Conservation (phyloP, 83 land plant species). For the Diphasiastrum complanatum region DNA sequence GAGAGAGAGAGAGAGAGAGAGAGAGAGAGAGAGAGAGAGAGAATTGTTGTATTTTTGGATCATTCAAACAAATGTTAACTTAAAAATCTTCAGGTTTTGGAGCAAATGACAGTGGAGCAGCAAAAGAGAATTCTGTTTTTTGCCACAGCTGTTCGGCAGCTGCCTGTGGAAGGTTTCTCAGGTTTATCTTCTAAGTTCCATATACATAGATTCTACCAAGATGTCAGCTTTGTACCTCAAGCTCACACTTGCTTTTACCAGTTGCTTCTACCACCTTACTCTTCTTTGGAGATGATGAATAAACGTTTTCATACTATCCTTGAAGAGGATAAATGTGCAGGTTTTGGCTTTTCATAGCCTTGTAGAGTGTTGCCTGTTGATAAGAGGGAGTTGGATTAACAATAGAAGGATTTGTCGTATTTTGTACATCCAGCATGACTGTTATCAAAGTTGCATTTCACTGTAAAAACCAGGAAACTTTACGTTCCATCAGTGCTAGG, state of each 20-base stretch:
- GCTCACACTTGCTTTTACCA: conserved; percentile 89
- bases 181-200: conserved; percentile 69
- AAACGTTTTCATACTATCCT: conserved; percentile 48
- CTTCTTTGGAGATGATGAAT: conserved; percentile 42
- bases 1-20: neutral
- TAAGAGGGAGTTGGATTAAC: too few species aligned
- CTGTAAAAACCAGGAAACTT: too few species aligned
- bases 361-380: too few species aligned
- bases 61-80: neutral
- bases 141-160: conserved; percentile 67
- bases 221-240: conserved; percentile 49
- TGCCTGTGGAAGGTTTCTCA: conserved; percentile 71
- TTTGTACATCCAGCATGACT: too few species aligned
- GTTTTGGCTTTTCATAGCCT: conserved; percentile 57
- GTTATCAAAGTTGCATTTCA: too few species aligned
- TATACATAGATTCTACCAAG: conserved; percentile 43
- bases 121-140: conserved; percentile 60
- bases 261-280: conserved; percentile 61
- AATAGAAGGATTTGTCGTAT: too few species aligned
- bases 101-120: conserved; percentile 56
- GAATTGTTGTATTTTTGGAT: neutral
- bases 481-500: too few species aligned
- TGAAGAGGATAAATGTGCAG: conserved; percentile 55
- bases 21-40: neutral
- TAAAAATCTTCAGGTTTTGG: conserved; percentile 44